These are phyloP conservation scores for Diphasiastrum complanatum DNA, from an alignment of 83 land plant species.

Conservation along the genomic window DNA sequence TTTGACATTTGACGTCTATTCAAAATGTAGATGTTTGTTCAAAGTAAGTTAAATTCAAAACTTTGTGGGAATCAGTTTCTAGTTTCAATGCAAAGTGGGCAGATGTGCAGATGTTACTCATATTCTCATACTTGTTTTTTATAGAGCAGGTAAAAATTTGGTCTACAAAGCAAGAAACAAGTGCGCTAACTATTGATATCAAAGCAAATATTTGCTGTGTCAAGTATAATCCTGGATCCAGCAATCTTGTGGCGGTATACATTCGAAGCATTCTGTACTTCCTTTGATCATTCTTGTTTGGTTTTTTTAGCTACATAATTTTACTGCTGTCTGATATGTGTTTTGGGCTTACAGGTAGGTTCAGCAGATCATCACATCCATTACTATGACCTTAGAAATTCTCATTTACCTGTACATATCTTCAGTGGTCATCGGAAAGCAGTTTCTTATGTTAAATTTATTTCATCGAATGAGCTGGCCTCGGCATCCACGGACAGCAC, in stretches of 20 bases:
- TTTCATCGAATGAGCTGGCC: conserved; percentile 82
- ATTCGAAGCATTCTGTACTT: too few relatives aligned
- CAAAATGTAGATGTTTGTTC: too few relatives aligned
- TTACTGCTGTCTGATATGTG: too few relatives aligned
- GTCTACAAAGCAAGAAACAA: conserved; percentile 93
- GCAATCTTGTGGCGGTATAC: conserved; percentile 84
- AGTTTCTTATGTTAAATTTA: conserved; percentile 95
- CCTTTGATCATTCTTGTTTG: too few relatives aligned
- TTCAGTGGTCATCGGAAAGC: conserved; percentile 91
- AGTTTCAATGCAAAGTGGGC: too few relatives aligned
- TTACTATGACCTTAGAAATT: conserved; percentile 89
- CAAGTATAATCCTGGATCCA: conserved; percentile 97
- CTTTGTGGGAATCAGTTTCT: too few relatives aligned
- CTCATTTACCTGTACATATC: conserved; percentile 61
- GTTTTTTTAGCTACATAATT: too few relatives aligned
- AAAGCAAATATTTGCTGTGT: conserved; percentile 99
- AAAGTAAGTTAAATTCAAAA: too few relatives aligned
- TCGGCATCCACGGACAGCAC: conserved; percentile 99
- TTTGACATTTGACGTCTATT: too few relatives aligned
- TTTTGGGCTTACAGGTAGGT: conserved; percentile 75
- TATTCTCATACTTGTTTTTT: too few relatives aligned
- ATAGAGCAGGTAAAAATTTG: conserved; percentile 99
- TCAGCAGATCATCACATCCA: conserved; percentile 97
- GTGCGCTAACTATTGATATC: conserved; percentile 93
- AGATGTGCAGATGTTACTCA: too few relatives aligned